Conservation (phyloP, 78 protist species). For the slime mould (Dictyostelium discoideum) region DNA sequence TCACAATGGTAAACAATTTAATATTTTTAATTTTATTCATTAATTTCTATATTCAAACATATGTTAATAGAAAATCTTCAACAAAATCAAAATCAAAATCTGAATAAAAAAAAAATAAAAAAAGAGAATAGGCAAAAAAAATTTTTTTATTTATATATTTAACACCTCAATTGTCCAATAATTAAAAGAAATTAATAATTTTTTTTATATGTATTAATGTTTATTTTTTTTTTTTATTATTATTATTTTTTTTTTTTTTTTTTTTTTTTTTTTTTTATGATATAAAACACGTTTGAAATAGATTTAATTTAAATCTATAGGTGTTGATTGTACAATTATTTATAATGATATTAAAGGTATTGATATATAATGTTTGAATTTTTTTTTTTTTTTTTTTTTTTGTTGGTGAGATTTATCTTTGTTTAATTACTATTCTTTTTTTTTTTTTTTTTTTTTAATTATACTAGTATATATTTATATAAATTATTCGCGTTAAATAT, state of each 20-base stretch:
- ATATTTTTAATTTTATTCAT: conserved; percentile 73
- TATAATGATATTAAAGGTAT: conserved; percentile 10
- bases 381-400: background rate
- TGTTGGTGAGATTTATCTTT: background rate
- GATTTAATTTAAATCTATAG: conserved; percentile 12
- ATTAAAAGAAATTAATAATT: too few relatives aligned
- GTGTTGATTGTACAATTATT: background rate
- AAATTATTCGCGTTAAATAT: background rate
- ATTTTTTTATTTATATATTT: too few relatives aligned
- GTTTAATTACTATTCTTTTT: background rate
- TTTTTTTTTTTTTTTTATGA: background rate
- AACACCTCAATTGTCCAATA: too few relatives aligned
- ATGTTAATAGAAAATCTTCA: conserved; percentile 1
- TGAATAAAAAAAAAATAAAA: background rate
- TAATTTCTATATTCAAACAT: conserved; percentile 47
- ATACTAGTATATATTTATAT: background rate
- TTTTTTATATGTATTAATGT: background rate
- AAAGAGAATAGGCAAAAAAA: too few relatives aligned
- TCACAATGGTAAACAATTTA: conserved; percentile 54
- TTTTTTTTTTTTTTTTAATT: background rate
- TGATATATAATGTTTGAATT: background rate
- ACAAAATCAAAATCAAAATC: background rate
- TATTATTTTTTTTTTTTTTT: conserved; percentile 11
- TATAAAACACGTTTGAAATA: background rate
- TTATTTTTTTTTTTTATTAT: background rate